phyloP scores from a whole-genome alignment of 176 grass and related monocot genomes.

The Otatea glauca region DNA sequence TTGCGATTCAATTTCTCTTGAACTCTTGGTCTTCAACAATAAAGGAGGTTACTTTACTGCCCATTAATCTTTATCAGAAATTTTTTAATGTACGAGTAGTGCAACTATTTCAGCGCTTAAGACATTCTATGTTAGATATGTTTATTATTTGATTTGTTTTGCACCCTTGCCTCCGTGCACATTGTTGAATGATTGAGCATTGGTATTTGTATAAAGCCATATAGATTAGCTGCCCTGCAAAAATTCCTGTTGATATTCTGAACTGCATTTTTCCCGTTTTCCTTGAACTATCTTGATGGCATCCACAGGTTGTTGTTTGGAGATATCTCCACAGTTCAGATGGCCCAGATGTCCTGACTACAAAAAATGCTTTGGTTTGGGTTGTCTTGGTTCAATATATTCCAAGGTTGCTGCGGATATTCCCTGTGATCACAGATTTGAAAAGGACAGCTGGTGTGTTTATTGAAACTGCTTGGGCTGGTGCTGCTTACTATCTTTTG shows the following conservation, averaged over 20 bases:
- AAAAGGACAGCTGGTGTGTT: constrained; percentile 96
- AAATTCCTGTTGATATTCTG: not conserved
- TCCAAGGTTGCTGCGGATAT: constrained; percentile 77
- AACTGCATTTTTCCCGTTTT: constrained; percentile 2
- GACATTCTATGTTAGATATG: not conserved
- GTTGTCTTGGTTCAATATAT: constrained; percentile 86
- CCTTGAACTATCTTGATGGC: constrained; percentile 40
- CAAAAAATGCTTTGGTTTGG: constrained; percentile 70
- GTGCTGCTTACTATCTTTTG: constrained; percentile 93
- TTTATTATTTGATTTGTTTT: constrained; percentile 11
- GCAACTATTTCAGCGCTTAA: not conserved
- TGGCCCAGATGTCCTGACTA: constrained; percentile 61
- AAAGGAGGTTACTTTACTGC: not conserved
- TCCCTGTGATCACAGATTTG: constrained; percentile 72
- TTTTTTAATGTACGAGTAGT: not conserved
- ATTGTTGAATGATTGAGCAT: constrained; percentile 14
- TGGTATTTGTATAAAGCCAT: constrained; percentile 21
- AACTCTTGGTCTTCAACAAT: not conserved
- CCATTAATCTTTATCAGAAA: not conserved
- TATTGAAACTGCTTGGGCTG: constrained; percentile 91
- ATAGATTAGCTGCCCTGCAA: not conserved
- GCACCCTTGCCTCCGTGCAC: not conserved
- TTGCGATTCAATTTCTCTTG: not conserved
- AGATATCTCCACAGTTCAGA: constrained; percentile 65
- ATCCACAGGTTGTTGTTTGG: constrained; percentile 84